These are phyloP conservation scores for Kodamaea sp. DNA, from an alignment of 1,139 yeast genomes.

Conservation along the genomic window DNA sequence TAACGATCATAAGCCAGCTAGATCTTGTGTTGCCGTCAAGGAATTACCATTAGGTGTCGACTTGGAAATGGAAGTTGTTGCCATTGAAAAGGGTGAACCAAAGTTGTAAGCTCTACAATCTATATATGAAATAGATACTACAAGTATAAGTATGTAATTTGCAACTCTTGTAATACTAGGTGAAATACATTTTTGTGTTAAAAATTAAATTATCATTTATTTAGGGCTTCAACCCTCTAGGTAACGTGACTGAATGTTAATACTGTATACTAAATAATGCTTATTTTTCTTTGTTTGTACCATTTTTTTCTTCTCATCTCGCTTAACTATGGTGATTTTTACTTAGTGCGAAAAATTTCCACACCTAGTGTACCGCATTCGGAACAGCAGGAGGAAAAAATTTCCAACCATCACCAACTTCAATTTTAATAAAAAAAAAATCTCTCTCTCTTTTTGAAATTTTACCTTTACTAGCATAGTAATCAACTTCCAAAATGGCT, in stretches of 20 bases:
- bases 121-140: too few species aligned
- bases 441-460: slow-evolving; percentile 13
- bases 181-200: too few species aligned
- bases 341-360: slow-evolving; percentile 1
- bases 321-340: too few species aligned
- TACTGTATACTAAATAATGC: too few species aligned
- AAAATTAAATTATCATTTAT: too few species aligned
- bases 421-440: slow-evolving; percentile 5
- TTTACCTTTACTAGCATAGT: slow-evolving; percentile 13
- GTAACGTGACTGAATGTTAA: too few species aligned
- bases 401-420: slow-evolving; percentile 5
- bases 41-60: slow-evolving; percentile 81
- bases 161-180: too few species aligned
- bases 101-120: slow-evolving; percentile 32
- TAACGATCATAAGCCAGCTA: slow-evolving; percentile 82
- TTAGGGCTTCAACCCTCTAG: too few species aligned
- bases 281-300: too few species aligned
- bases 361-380: background rate
- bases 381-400: slow-evolving; percentile 1
- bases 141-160: too few species aligned
- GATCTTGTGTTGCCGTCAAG: slow-evolving; percentile 92
- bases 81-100: slow-evolving; percentile 51
- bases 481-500: slow-evolving; percentile 35
- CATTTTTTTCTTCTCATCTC: too few species aligned
- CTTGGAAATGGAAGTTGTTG: slow-evolving; percentile 75